Evolutionary conservation across 257 asterid species (phyloP), one percentile per base, ranked within the genome.

Genomic region (Jaltomata sinuosa): DNA sequence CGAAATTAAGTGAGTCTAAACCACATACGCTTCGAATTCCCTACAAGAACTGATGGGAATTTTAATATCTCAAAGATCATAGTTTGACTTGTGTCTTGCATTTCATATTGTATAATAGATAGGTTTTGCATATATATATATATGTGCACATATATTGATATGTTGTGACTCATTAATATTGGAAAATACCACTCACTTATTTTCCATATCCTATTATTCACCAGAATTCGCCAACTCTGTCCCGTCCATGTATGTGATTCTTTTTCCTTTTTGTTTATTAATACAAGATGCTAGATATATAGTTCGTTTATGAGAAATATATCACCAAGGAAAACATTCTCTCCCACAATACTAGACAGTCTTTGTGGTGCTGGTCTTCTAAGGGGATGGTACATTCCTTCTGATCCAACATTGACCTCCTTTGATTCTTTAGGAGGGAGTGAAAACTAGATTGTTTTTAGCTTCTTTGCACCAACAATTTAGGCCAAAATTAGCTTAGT

Each of bases 1-100:
- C 3, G 87, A 89, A 83, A 76, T 29, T 47, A 8, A 65, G 32
- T 82, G 77, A 82, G 85, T 82, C 14, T 34, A 31, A 62, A 61
- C 77, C 16, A 55, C 16, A 55, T 19, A 22, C 77, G 8, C 76
- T 62, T 49, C 14, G 6, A 25, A 76, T 3, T 74, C 25, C 57
- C 9, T 25, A 74, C 59, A 45, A 45, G 2, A 74, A 76, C 81
- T 76, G 61, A 8, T 76, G 59, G 61, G 61, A 76, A 25, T 45
- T 14, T 74, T 25, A 22, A 38, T 45, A 42, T 25, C 59, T 76
- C 81, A 45, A 76, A 45, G 42, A 29, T 76, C 81, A 27, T 76
- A 4, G 61, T 47, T 16, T 47, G 61, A 27, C 11, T 27, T 16
- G 61, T 49, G 8, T 76, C 27, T 27, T 27, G 57, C 42, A 8